phyloP scores from a whole-genome alignment of 2,329 filamentous ascomycete genomes.

The Tolypocladium paradoxum region DNA sequence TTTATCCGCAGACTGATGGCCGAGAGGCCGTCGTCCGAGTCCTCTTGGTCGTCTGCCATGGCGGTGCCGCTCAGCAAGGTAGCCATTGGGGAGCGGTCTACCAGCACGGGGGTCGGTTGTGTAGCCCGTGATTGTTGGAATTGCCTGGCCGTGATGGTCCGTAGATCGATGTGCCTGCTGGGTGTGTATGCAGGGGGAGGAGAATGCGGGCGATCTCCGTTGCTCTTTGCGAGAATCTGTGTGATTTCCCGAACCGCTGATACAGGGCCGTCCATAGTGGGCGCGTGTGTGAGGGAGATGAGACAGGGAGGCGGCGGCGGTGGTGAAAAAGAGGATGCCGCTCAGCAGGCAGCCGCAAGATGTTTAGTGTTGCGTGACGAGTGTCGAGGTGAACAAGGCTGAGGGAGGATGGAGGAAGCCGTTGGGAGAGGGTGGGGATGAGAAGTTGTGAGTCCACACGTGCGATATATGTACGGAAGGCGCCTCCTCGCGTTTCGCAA shows the following conservation, averaged over 20 bases:
- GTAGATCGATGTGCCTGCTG: constrained; percentile 6
- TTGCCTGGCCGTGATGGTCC: constrained; percentile 7
- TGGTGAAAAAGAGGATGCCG: background rate
- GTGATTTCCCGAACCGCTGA: background rate
- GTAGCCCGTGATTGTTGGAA: constrained; percentile 7
- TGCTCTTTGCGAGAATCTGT: background rate
- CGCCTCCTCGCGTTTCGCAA: background rate
- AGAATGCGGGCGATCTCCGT: background rate
- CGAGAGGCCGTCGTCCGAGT: constrained; percentile 15
- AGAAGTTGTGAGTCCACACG: background rate
- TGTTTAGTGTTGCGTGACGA: background rate
- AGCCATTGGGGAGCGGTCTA: background rate
- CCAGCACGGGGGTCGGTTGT: background rate
- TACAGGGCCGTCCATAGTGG: background rate
- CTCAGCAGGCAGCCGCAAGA: background rate
- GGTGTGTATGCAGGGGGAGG: constrained; percentile 22
- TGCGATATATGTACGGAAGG: background rate
- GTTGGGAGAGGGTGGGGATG: background rate
- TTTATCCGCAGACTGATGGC: constrained; percentile 37
- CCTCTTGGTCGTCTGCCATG: constrained; percentile 10
- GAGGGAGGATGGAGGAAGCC: background rate
- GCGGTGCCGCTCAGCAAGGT: background rate
- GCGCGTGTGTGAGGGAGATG: too few species aligned
- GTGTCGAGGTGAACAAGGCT: background rate
- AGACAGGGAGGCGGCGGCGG: background rate